Conservation (phyloP, 2,329 filamentous ascomycete species). For the Cercospora canescens region DNA sequence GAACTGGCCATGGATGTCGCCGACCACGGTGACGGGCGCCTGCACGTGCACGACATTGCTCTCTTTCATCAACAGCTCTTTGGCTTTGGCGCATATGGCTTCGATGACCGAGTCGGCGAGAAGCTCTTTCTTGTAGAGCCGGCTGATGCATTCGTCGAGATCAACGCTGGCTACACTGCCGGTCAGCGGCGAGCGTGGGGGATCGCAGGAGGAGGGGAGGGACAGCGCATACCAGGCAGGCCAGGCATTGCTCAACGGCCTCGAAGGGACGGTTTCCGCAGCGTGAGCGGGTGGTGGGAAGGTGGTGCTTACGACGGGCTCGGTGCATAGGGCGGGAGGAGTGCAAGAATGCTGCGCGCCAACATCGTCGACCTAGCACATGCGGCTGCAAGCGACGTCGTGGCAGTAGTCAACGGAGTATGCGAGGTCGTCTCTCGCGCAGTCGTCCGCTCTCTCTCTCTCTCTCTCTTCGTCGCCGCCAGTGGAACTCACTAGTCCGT, state of each 20-base stretch:
- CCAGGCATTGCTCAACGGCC: slow-evolving; percentile 45
- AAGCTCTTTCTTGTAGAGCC: slow-evolving; percentile 94
- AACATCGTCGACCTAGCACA: slow-evolving; percentile 20
- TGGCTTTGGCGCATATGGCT: slow-evolving; percentile 98
- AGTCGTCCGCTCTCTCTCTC: too few relatives aligned
- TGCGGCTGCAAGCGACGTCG: background rate
- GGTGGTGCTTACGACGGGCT: slow-evolving; percentile 19
- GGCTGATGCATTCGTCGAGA: slow-evolving; percentile 96
- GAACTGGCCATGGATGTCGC: slow-evolving; percentile 98
- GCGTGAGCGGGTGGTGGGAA: slow-evolving; percentile 5
- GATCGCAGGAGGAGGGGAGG: background rate
- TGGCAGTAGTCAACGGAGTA: too few relatives aligned
- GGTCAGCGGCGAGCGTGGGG: slow-evolving; percentile 15
- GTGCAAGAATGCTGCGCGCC: slow-evolving; percentile 14
- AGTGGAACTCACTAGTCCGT: too few relatives aligned
- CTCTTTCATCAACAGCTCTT: slow-evolving; percentile 98
- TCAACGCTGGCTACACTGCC: slow-evolving; percentile 77
- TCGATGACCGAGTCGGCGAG: slow-evolving; percentile 97
- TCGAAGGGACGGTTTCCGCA: slow-evolving; percentile 12
- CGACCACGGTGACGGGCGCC: slow-evolving; percentile 94
- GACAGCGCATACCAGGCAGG: slow-evolving; percentile 47
- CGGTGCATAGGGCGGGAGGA: slow-evolving; percentile 21
- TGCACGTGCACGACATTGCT: slow-evolving; percentile 98
- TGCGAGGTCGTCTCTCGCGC: too few relatives aligned
- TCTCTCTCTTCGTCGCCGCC: too few relatives aligned